These are phyloP conservation scores for Populus hybrid DNA, from an alignment of 441 rosid genomes.

Conservation along the genomic window DNA sequence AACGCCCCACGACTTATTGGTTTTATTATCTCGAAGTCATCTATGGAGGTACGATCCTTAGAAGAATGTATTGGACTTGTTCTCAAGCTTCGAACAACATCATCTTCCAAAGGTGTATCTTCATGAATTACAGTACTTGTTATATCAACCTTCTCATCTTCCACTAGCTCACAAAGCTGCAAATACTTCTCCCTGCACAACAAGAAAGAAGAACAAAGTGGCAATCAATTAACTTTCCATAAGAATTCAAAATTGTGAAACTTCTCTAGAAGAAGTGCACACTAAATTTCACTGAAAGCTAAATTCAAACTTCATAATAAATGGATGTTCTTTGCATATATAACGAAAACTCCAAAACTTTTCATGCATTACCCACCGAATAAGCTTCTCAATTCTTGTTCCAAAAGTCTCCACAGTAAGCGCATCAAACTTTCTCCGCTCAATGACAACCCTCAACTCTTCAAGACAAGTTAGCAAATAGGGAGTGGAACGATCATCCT, in stretches of 20 bases:
- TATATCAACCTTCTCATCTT: slow-evolving; percentile 85
- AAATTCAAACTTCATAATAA: not conserved
- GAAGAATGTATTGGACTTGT: slow-evolving; percentile 80
- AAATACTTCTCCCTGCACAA: slow-evolving; percentile 85
- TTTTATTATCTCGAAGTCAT: slow-evolving; percentile 97
- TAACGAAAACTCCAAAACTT: slow-evolving; percentile 3
- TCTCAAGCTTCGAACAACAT: slow-evolving; percentile 90
- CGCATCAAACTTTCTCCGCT: slow-evolving; percentile 89
- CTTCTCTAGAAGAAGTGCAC: slow-evolving; percentile 8
- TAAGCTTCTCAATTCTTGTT: slow-evolving; percentile 88
- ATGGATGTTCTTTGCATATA: not conserved
- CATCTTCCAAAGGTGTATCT: slow-evolving; percentile 96
- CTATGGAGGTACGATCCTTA: slow-evolving; percentile 93
- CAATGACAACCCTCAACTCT: slow-evolving; percentile 75
- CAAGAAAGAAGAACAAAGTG: not conserved
- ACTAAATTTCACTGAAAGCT: not conserved
- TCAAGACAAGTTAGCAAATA: slow-evolving; percentile 80
- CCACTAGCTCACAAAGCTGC: slow-evolving; percentile 89
- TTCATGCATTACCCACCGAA: slow-evolving; percentile 50
- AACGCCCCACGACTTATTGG: slow-evolving; percentile 99
- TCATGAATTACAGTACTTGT: slow-evolving; percentile 86
- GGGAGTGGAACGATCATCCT: slow-evolving; percentile 66
- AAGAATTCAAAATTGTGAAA: slow-evolving; percentile 9
- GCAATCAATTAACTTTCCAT: slow-evolving; percentile 16
- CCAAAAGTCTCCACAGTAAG: slow-evolving; percentile 97